Evolutionary conservation across 495 filamentous ascomycete genomes (phyloP).

Genomic region (Antarctomyces pellizariae): DNA sequence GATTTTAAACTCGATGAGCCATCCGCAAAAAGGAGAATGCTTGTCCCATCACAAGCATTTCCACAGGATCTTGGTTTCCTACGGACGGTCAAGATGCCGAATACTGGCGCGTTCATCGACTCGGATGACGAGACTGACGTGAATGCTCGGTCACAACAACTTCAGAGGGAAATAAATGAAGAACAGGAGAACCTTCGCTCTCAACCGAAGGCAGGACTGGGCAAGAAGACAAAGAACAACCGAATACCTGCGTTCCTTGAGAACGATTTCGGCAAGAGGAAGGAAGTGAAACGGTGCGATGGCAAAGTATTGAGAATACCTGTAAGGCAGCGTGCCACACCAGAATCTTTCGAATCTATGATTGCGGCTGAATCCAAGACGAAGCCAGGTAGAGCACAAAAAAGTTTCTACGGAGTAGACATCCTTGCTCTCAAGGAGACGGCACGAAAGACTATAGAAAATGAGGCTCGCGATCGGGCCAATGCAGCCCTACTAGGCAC

Average conservation of each 20-base stretch:
- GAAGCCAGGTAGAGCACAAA: constrained; percentile 46
- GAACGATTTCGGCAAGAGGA: constrained; percentile 10
- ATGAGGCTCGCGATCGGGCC: constrained; percentile 7
- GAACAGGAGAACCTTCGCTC: too few relatives aligned
- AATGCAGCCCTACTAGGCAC: too few relatives aligned
- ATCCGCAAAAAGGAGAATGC: constrained; percentile 13
- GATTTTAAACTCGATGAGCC: constrained; percentile 11
- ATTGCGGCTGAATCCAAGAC: constrained; percentile 44
- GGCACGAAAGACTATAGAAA: constrained; percentile 7
- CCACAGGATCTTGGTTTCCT: background rate
- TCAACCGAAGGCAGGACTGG: too few relatives aligned
- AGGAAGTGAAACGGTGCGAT: constrained; percentile 36
- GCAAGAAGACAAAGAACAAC: too few relatives aligned
- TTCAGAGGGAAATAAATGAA: too few relatives aligned
- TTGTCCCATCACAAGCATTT: too few relatives aligned
- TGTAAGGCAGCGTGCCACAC: constrained; percentile 21
- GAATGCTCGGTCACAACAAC: constrained; percentile 2
- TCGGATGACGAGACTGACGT: constrained; percentile 20
- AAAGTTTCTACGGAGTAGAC: constrained; percentile 76
- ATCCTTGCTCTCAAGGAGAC: constrained; percentile 39
- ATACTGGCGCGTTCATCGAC: constrained; percentile 14
- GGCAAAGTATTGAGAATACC: constrained; percentile 35
- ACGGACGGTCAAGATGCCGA: background rate
- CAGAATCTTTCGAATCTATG: constrained; percentile 39
- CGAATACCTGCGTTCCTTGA: background rate